Base-by-base conservation (phyloP, 148 eudicot species). In the Rhododendron ovatum region DNA sequence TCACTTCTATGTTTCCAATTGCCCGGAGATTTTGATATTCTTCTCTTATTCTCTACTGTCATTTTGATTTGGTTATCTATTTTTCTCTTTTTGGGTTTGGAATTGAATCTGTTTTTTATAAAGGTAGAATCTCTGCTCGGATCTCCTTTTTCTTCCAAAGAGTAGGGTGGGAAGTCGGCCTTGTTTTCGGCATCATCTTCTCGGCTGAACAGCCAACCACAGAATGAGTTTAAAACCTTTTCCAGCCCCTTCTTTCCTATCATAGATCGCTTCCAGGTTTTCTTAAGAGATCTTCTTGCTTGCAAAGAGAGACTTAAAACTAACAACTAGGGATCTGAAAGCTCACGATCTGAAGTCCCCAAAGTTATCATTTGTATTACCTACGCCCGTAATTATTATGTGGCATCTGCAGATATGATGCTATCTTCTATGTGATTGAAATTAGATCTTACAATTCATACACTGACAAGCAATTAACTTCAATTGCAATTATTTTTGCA, bases 261-360 rank as follows among this genome's bases (percentile, higher is more conserved):
- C 17, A 51, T 30, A 80, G 83, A 80, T 80, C 37, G 53, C 83
- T 80, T 50, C 41, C 63, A 80, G 41, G 63, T 30, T 43, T 80
- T 5, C n/a, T 28, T 51, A 13, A 51, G 13, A 7, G 14, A 33
- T n/a, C 39, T 55, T 39, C 67, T 81, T 35, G 10, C 47, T 53
- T 17, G 9, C 63, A 50, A 28, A 14, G 18, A 47, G 47, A 57
- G 37, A 35, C 17, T 26, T 80, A 80, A 51, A 11, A 33, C 37
- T 26, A 80, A 20, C 39, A 80, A 80, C 10, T 48, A 50, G 82
- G 24, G 20, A 78, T 78, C 51, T 41, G 81, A 78, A 50, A 80
- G 24, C 39, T 51, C 61, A 7, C 33, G 24, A 51, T 80, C 63
- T 50, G 63, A 80, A 8, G 83, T 81, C 69, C 10, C 69, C 39